These are phyloP conservation scores for Euphorbia tirucalli DNA, from an alignment of 345 rosid species.

Conservation along the genomic window DNA sequence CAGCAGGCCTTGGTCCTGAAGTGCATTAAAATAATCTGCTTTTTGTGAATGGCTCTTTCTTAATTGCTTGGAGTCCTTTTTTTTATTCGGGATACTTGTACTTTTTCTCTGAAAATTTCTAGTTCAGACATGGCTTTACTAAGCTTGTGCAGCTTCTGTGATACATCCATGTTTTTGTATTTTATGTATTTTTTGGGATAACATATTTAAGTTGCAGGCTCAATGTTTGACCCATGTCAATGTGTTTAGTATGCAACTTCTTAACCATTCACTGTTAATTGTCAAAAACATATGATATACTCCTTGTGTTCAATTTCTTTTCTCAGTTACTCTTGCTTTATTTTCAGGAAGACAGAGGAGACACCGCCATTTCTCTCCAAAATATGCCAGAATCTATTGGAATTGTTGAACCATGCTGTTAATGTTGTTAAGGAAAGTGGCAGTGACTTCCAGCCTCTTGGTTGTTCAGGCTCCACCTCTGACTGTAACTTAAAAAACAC, in stretches of 20 bases:
- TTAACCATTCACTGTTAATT: not conserved
- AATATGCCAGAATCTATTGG: conserved; percentile 50
- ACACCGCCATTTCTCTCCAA: conserved; percentile 51
- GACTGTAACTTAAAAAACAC: conserved; percentile 41
- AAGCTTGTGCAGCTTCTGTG: not conserved
- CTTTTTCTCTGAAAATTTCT: not conserved
- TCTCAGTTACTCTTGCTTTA: conserved; percentile 10
- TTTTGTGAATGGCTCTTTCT: not conserved
- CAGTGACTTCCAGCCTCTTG: conserved; percentile 47
- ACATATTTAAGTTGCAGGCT: not conserved
- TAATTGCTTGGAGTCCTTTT: not conserved
- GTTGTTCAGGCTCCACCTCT: conserved; percentile 42
- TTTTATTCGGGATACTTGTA: not conserved
- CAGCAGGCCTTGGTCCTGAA: not conserved
- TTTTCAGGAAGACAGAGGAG: conserved; percentile 56
- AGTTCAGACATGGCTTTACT: not conserved
- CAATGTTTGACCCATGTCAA: not conserved
- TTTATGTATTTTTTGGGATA: not conserved
- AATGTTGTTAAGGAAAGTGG: conserved; percentile 39
- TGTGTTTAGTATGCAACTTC: not conserved
- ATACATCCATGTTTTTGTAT: not conserved
- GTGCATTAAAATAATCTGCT: not conserved
- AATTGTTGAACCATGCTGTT: conserved; percentile 54
- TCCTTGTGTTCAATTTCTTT: not conserved
- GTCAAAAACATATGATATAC: conserved; percentile 1